Conservation (phyloP, 1,284 basidiomycete genomes). For the Apiotrichum montevideense region DNA sequence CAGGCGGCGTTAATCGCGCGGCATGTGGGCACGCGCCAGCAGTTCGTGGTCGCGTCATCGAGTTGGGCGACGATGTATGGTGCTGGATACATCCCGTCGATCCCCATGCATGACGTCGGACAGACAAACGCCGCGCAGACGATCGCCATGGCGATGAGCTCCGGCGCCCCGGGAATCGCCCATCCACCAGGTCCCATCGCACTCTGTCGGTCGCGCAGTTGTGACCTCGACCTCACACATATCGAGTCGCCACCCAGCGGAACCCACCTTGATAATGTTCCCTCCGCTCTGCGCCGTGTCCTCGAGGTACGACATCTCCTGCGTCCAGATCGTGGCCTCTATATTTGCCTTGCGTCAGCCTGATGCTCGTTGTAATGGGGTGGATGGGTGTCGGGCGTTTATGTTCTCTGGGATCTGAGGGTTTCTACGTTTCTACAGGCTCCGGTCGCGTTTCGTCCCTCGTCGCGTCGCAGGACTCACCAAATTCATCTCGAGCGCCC, state of each 20-base stretch:
- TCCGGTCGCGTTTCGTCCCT: neutral
- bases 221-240: too few relatives aligned
- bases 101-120: too few relatives aligned
- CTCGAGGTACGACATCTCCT: slow-evolving; percentile 50
- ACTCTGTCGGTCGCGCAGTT: too few relatives aligned
- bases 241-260: too few relatives aligned
- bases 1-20: too few relatives aligned
- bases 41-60: neutral
- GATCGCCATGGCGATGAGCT: too few relatives aligned
- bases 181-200: neutral
- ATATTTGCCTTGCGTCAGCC: slow-evolving; percentile 42
- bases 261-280: slow-evolving; percentile 46
- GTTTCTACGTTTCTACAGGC: neutral
- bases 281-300: slow-evolving; percentile 45
- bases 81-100: too few relatives aligned
- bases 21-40: too few relatives aligned
- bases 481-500: slow-evolving; percentile 34
- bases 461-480: slow-evolving; percentile 19
- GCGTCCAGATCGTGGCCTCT: slow-evolving; percentile 49
- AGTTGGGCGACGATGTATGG: neutral
- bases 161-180: neutral
- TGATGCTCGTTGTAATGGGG: neutral
- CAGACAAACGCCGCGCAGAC: too few relatives aligned
- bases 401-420: too few relatives aligned
- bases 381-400: neutral